These are phyloP conservation scores for Dissophora ornata DNA, from an alignment of 192 early-diverging fungal genomes.

Conservation along the genomic window DNA sequence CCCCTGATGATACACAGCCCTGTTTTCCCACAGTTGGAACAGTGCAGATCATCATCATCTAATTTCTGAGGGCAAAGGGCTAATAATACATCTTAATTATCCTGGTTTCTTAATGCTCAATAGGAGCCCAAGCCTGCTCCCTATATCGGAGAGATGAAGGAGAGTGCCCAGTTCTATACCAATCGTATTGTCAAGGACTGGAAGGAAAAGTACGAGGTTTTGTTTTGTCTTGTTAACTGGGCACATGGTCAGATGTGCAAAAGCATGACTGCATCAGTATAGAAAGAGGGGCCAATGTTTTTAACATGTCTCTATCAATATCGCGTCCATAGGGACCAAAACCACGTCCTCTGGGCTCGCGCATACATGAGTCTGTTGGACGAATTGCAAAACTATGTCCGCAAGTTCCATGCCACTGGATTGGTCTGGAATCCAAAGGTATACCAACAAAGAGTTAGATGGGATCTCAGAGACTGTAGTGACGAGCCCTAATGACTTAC, in stretches of 20 bases:
- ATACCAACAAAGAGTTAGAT: not conserved
- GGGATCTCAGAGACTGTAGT: no score
- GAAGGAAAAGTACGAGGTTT: conserved; percentile 80
- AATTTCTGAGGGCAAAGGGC: no score
- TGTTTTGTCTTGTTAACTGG: not conserved
- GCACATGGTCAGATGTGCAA: no score
- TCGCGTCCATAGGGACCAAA: conserved; percentile 67
- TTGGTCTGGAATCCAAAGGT: conserved; percentile 90
- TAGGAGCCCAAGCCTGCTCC: conserved; percentile 89
- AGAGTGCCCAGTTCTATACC: conserved; percentile 91
- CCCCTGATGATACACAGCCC: not conserved
- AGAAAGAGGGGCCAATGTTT: no score
- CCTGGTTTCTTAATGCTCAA: not conserved
- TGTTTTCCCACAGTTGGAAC: not conserved
- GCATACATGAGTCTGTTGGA: conserved; percentile 74
- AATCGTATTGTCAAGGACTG: conserved; percentile 91
- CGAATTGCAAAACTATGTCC: conserved; percentile 88
- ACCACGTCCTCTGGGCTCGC: conserved; percentile 89
- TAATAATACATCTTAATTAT: not conserved
- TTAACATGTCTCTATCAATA: no score
- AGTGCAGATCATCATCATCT: no score
- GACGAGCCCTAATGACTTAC: no score
- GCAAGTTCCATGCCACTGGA: conserved; percentile 89
- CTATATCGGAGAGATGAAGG: conserved; percentile 89
- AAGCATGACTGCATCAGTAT: no score